Evolutionary conservation across 495 filamentous ascomycete genomes (phyloP).

Genomic region (Neurospora sp.): DNA sequence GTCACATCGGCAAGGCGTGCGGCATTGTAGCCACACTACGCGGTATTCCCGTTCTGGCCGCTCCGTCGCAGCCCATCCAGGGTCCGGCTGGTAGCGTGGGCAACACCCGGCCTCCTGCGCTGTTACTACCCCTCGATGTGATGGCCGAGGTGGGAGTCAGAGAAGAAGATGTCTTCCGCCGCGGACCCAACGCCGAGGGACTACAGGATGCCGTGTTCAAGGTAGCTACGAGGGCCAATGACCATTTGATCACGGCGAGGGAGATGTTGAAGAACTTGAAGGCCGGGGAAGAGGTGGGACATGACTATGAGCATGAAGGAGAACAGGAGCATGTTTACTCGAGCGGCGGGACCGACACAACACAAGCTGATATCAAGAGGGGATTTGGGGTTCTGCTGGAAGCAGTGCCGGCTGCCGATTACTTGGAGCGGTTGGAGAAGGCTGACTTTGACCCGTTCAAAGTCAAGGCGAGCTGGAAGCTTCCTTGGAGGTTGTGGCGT

Average conservation of each 20-base stretch:
- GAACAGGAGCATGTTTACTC: constrained; percentile 67
- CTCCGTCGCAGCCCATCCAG: constrained; percentile 50
- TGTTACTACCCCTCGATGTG: constrained; percentile 72
- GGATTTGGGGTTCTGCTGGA: constrained; percentile 74
- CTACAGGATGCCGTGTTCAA: constrained; percentile 82
- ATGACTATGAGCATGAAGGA: constrained; percentile 76
- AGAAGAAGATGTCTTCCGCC: constrained; percentile 80
- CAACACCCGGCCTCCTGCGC: constrained; percentile 29
- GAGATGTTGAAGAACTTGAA: constrained; percentile 79
- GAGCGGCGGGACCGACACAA: constrained; percentile 20
- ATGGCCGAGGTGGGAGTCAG: constrained; percentile 71
- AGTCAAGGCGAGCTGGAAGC: constrained; percentile 70
- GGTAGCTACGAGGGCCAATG: constrained; percentile 85
- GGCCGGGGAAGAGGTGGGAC: constrained; percentile 60
- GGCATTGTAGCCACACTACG: constrained; percentile 79
- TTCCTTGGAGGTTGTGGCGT: constrained; percentile 79
- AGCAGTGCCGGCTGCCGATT: constrained; percentile 65
- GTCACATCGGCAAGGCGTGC: constrained; percentile 86
- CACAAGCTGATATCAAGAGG: constrained; percentile 43
- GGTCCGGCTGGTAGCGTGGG: constrained; percentile 28
- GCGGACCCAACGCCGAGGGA: constrained; percentile 65
- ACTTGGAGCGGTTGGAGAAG: constrained; percentile 66
- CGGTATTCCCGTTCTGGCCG: constrained; percentile 75
- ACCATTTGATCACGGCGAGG: constrained; percentile 87
- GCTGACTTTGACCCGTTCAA: constrained; percentile 68